These are phyloP conservation scores for Ganoderma leucocontextum DNA, from an alignment of 1,284 basidiomycete species.

Conservation along the genomic window DNA sequence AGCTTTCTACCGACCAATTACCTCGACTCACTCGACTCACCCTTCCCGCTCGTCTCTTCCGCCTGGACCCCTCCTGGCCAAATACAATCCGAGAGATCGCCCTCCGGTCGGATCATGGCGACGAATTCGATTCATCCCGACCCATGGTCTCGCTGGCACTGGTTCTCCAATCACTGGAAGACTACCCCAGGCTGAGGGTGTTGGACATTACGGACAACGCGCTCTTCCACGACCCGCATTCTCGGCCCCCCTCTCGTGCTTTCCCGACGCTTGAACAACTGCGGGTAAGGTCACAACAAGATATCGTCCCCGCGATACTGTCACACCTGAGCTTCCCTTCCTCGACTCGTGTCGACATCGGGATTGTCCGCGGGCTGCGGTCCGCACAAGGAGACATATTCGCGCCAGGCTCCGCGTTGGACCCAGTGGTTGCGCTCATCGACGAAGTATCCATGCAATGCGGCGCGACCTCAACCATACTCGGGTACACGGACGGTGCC, in stretches of 20 bases:
- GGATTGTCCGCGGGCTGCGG: background rate
- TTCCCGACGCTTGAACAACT: background rate
- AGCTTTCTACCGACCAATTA: background rate
- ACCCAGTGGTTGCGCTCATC: background rate
- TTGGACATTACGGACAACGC: background rate
- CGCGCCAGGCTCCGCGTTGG: background rate
- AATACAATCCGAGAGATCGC: background rate
- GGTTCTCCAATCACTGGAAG: background rate
- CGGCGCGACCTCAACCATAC: background rate
- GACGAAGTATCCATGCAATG: background rate
- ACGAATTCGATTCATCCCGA: background rate
- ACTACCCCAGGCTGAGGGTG: background rate
- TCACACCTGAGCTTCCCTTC: background rate
- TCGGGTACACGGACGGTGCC: background rate
- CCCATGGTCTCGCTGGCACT: background rate
- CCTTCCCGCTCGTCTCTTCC: background rate
- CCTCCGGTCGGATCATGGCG: background rate
- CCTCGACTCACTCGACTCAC: background rate
- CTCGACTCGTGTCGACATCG: background rate
- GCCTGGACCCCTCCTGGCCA: background rate
- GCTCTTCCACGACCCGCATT: background rate
- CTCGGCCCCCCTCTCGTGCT: background rate
- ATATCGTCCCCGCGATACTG: background rate
- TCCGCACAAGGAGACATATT: background rate
- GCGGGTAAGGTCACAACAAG: background rate